Evolutionary conservation across 164 flowering plant genomes (phyloP), one percentile per base, ranked within the genome.

Genomic region (Magnolia sinica): DNA sequence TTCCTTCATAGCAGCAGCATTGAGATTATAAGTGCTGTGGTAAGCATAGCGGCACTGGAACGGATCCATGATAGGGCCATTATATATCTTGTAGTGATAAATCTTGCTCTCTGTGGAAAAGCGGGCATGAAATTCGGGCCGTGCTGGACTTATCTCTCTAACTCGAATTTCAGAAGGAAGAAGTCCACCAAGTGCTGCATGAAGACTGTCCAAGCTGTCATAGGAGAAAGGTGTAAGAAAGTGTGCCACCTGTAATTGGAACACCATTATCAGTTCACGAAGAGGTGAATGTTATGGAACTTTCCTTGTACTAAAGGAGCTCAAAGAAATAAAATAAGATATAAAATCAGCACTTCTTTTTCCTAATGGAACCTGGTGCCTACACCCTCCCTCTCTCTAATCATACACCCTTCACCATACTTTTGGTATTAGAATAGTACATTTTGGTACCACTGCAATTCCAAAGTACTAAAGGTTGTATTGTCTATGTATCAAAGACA

Each of bases 121-220:
- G 49, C 98, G 92, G 50, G 99, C 96, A 85, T 95, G 99, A 79
- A 95, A 95, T 68, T 90, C 92, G 49, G 94, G 93, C n/a, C 80
- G 76, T 29, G 88, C 95, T 1, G 95, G 85, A 81, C 97, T 89
- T 67, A 95, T 80, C 82, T 95, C 96, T 84, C 92, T 86, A 75
- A 95, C 89, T 76, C 96, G 88, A 69, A 95, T 89, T 76, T 90
- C 97, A 72, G 86, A 70, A 63, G 99, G 98, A 82, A 95, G 97
- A 82, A 91, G 85, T 75, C 98, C 97, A 80, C 90, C 90, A 9
- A 93, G 79, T 68, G 94, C 97, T 20, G 89, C 90, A 84, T 95
- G 99, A 78, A 88, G 78, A 75, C 79, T 81, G 7, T 90, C 91
- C 85, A 93, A 80, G 74, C 83, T 80, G 23, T 88, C 90, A 83